Conservation (phyloP, 2,329 filamentous ascomycete genomes). For the Neonectria hederae region DNA sequence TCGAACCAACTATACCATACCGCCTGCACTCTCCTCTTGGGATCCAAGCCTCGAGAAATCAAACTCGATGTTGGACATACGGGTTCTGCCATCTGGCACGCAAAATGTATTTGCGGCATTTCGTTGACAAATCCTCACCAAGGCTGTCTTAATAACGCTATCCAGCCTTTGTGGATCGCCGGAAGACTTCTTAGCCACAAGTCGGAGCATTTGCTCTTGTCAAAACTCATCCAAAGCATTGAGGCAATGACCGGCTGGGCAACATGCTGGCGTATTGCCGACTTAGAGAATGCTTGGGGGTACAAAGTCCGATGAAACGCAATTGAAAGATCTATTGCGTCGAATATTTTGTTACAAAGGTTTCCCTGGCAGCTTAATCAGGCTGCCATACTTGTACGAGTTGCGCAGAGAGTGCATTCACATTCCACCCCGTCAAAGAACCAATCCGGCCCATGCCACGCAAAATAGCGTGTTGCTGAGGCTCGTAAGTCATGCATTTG, state of each 20-base stretch:
- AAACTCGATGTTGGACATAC: slow-evolving; percentile 39
- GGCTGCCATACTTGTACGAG: slow-evolving; percentile 44
- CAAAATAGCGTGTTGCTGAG: slow-evolving; percentile 56
- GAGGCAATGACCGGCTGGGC: slow-evolving; percentile 64
- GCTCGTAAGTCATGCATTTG: slow-evolving; percentile 57
- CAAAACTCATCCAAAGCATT: slow-evolving; percentile 58
- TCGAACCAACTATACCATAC: slow-evolving; percentile 67
- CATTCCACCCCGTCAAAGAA: slow-evolving; percentile 54
- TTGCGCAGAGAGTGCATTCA: slow-evolving; percentile 37
- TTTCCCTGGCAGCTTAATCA: slow-evolving; percentile 21
- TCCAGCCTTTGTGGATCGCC: slow-evolving; percentile 67
- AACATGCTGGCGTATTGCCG: slow-evolving; percentile 61
- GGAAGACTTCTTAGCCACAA: slow-evolving; percentile 63
- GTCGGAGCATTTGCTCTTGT: slow-evolving; percentile 51
- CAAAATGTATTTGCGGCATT: slow-evolving; percentile 64
- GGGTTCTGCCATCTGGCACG: slow-evolving; percentile 63
- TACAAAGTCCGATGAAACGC: slow-evolving; percentile 44
- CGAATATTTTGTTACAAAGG: slow-evolving; percentile 2
- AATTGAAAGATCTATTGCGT: slow-evolving; percentile 4
- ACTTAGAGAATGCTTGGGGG: slow-evolving; percentile 57
- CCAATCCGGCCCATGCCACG: slow-evolving; percentile 50
- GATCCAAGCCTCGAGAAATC: slow-evolving; percentile 49
- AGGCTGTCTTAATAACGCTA: slow-evolving; percentile 65
- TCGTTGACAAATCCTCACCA: slow-evolving; percentile 64
- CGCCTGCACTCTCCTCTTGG: slow-evolving; percentile 61